Conservation (phyloP, 345 rosid species). For the Lepidium africanum region DNA sequence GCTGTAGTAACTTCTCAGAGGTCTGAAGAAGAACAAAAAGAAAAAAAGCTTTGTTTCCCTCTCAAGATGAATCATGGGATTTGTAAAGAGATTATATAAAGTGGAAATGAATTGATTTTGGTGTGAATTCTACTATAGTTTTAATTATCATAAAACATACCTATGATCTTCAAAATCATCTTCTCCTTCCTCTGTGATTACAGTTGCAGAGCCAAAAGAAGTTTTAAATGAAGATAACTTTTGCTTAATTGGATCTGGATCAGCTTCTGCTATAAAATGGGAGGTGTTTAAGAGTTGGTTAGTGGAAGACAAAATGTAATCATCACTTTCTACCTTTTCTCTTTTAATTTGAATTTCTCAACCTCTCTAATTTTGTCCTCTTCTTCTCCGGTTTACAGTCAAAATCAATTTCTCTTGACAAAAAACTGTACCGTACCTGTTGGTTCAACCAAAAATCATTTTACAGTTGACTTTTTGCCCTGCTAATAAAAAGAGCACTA, state of each 20-base stretch:
- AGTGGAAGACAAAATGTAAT: slow-evolving; percentile 34
- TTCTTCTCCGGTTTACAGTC: background rate
- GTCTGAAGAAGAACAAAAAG: slow-evolving; percentile 11
- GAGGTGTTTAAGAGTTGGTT: slow-evolving; percentile 7
- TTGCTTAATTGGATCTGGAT: slow-evolving; percentile 17
- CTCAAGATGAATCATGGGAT: slow-evolving; percentile 17
- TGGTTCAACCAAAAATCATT: background rate
- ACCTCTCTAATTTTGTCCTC: background rate
- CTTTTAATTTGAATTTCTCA: slow-evolving; percentile 16
- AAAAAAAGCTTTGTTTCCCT: background rate
- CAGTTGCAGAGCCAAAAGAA: slow-evolving; percentile 6
- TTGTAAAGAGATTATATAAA: slow-evolving; percentile 22
- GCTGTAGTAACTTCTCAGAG: slow-evolving; percentile 15
- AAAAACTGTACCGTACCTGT: background rate
- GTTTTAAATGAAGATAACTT: background rate
- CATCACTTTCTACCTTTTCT: slow-evolving; percentile 21
- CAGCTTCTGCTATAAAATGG: slow-evolving; percentile 1
- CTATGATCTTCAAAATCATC: background rate
- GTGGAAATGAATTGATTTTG: slow-evolving; percentile 27
- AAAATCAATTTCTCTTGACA: background rate
- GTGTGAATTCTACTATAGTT: slow-evolving; percentile 6
- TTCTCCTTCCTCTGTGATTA: background rate
- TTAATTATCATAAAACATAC: background rate
- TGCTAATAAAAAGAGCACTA: too few species aligned
- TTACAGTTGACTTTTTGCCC: too few species aligned